Percentiles rank a stretch among this genome's conserved stretches.
Evolutionary conservation across 2,329 filamentous ascomycete species (phyloP).

Genomic region (Clonostachys byssicola): DNA sequence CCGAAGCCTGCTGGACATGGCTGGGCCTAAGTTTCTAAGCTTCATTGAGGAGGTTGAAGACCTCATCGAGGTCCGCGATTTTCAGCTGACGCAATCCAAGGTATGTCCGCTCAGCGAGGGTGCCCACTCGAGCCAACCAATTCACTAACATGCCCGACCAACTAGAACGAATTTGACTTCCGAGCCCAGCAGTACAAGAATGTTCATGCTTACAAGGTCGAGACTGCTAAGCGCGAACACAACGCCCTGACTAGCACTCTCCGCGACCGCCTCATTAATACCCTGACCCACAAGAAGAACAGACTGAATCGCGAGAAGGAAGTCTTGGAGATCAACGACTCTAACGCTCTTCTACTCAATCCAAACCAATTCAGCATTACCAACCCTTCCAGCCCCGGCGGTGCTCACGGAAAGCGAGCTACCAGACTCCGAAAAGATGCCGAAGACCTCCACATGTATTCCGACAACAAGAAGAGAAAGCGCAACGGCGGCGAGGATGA

Average conservation of each 20-base stretch:
- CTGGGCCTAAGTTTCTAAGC: constrained; percentile 78
- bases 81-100: constrained; percentile 74
- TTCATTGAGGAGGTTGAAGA: constrained; percentile 87
- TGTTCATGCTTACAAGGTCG: constrained; percentile 56
- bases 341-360: constrained; percentile 60
- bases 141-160: too few species aligned
- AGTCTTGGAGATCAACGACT: constrained; percentile 63
- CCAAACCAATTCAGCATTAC: constrained; percentile 65
- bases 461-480: constrained; percentile 60
- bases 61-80: constrained; percentile 81
- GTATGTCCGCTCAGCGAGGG: constrained; percentile 43
- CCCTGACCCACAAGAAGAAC: constrained; percentile 60
- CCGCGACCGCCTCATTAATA: constrained; percentile 64
- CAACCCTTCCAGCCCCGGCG: constrained; percentile 61
- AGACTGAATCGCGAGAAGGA: constrained; percentile 64
- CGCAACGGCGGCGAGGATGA: constrained; percentile 57
- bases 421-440: constrained; percentile 57
- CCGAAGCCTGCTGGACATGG: constrained; percentile 63
- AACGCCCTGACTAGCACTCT: constrained; percentile 54
- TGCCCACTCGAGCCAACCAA: neutral
- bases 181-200: constrained; percentile 56
- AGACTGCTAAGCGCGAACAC: constrained; percentile 60
- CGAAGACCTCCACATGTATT: constrained; percentile 51
- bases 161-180: constrained; percentile 58
- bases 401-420: constrained; percentile 58